Conservation (phyloP, 2,329 filamentous ascomycete species). For the Alternaria ventricosa region DNA sequence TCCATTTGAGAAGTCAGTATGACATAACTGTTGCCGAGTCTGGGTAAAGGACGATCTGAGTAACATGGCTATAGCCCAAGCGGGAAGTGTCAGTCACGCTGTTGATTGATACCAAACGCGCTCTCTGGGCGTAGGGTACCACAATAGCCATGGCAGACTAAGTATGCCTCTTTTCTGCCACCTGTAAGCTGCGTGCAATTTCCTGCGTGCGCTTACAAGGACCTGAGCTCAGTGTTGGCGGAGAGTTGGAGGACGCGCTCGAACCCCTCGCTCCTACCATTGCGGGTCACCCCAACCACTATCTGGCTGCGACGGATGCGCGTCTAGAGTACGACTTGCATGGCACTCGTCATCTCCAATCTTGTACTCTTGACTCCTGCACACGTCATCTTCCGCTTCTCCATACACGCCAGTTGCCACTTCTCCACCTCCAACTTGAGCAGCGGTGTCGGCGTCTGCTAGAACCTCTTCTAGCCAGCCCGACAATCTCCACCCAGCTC, state of each 20-base stretch:
- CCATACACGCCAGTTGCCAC: fast-evolving
- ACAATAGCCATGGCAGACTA: not conserved
- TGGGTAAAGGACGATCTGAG: too few relatives aligned
- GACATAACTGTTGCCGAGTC: too few relatives aligned
- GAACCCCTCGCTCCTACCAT: not conserved
- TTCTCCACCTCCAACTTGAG: fast-evolving
- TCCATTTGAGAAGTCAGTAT: too few relatives aligned
- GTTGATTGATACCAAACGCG: not conserved
- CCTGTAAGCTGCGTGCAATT: fast-evolving
- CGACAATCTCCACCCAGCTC: fast-evolving
- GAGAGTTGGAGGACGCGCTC: not conserved
- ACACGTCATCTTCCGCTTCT: not conserved
- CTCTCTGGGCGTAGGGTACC: not conserved
- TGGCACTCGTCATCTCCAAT: not conserved
- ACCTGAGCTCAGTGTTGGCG: not conserved
- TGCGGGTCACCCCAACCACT: not conserved
- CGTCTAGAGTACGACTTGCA: fast-evolving
- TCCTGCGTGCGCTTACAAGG: not conserved
- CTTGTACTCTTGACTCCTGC: not conserved
- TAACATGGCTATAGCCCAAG: not conserved
- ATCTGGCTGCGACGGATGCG: not conserved
- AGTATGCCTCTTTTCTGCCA: not conserved
- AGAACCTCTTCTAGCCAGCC: fast-evolving
- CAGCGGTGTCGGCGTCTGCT: not conserved
- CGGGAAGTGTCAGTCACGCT: not conserved